Conservation (phyloP, 192 early-diverging fungal genomes). For the Mortierella antarctica region DNA sequence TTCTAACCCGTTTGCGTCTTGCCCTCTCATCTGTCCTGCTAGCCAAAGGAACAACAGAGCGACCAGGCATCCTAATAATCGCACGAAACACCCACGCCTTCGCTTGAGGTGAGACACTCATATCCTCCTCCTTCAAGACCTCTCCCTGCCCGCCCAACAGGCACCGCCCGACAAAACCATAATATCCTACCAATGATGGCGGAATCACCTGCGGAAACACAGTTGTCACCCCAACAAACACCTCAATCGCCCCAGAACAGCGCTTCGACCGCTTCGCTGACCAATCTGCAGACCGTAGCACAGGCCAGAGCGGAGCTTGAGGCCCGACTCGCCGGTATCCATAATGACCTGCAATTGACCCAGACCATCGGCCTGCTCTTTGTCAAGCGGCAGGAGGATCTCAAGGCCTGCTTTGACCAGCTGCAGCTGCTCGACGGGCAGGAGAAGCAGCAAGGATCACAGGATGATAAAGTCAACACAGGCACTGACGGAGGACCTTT, state of each 20-base stretch:
- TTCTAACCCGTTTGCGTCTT: neutral
- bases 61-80: no score
- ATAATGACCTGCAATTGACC: constrained; percentile 49
- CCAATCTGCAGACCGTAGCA: constrained; percentile 25
- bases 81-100: no score
- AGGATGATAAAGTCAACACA: neutral
- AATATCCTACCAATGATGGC: constrained; percentile 5
- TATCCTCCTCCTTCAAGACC: neutral
- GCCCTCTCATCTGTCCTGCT: neutral
- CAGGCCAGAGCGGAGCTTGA: constrained; percentile 48
- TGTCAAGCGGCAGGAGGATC: constrained; percentile 48
- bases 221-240: constrained; percentile 12
- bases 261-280: constrained; percentile 5
- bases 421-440: constrained; percentile 19
- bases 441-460: constrained; percentile 6
- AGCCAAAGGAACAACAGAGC: no score
- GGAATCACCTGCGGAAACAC: constrained; percentile 20
- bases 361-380: constrained; percentile 45
- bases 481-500: neutral
- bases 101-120: no score
- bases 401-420: constrained; percentile 45
- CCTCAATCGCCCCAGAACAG: constrained; percentile 7
- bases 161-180: neutral
- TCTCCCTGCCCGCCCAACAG: neutral
- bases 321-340: constrained; percentile 30